These are phyloP conservation scores for Penicillium sp. DNA, from an alignment of 2,329 filamentous ascomycete species.

Conservation along the genomic window DNA sequence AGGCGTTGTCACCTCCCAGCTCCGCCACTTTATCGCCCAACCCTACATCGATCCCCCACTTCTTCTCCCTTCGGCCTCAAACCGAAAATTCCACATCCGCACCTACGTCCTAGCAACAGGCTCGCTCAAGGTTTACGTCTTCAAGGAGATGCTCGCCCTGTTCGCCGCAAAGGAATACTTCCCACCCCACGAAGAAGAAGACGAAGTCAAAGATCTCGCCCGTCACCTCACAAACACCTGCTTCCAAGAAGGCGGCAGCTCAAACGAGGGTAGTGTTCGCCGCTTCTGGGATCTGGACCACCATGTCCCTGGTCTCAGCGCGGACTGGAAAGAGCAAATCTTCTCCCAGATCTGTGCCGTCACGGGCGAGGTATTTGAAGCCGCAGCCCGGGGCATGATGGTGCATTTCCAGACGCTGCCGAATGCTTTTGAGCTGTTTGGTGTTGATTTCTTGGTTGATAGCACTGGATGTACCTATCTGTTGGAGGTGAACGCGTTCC, in stretches of 20 bases:
- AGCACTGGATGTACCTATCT: constrained; percentile 65
- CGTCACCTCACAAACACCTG: constrained; percentile 94
- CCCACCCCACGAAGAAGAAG: constrained; percentile 54
- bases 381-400: constrained; percentile 77
- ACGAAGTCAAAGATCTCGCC: constrained; percentile 58
- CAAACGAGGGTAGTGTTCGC: constrained; percentile 65
- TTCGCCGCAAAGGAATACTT: constrained; percentile 77
- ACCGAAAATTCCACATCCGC: constrained; percentile 90
- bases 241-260: constrained; percentile 64
- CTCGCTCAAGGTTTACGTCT: constrained; percentile 78
- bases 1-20: constrained; percentile 78
- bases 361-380: constrained; percentile 80
- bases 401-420: constrained; percentile 88
- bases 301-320: constrained; percentile 29
- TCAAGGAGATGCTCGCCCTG: constrained; percentile 86
- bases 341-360: constrained; percentile 72
- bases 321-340: constrained; percentile 58
- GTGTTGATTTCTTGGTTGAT: constrained; percentile 86
- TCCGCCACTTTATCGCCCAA: constrained; percentile 94
- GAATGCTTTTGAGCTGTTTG: constrained; percentile 90
- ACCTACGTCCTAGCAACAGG: constrained; percentile 85
- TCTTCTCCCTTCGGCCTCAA: constrained; percentile 62
- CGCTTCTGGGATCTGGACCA: constrained; percentile 71
- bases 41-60: constrained; percentile 91
- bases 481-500: constrained; percentile 92